A percentile compares a stretch with the other conserved stretches of the same genome.
These are phyloP conservation scores for Ascochyta lentis DNA, from an alignment of 2,329 filamentous ascomycete species.

Conservation along the genomic window DNA sequence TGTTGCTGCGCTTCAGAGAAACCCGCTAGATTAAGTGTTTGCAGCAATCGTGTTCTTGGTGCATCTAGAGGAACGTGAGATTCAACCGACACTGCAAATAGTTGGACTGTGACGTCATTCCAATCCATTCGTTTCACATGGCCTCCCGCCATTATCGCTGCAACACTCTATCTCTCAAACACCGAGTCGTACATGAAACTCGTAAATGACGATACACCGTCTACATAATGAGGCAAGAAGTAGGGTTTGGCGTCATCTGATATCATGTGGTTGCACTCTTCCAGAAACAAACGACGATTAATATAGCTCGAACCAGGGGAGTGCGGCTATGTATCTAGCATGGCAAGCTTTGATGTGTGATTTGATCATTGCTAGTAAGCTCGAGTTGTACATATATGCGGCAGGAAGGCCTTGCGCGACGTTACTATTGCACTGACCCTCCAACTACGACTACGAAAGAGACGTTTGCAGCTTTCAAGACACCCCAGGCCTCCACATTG, in stretches of 20 bases:
- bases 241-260: not conserved
- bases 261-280: not conserved
- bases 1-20: too few species aligned
- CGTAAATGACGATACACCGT: not conserved
- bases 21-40: too few species aligned
- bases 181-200: not conserved
- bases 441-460: not conserved
- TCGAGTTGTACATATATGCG: not conserved
- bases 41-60: too few species aligned
- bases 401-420: not conserved
- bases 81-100: too few species aligned
- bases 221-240: not conserved
- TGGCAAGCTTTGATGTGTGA: not conserved
- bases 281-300: not conserved
- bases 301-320: not conserved
- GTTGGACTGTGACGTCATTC: constrained; percentile 4
- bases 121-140: not conserved
- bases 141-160: constrained; percentile 8
- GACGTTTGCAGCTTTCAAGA: not conserved
- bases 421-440: not conserved
- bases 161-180: constrained; percentile 4
- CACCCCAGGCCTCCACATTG: not conserved
- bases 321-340: not conserved
- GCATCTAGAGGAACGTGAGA: too few species aligned
- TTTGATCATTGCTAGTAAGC: not conserved